Conservation (phyloP, 1,284 basidiomycete species). For the Rhodotorula sp. region DNA sequence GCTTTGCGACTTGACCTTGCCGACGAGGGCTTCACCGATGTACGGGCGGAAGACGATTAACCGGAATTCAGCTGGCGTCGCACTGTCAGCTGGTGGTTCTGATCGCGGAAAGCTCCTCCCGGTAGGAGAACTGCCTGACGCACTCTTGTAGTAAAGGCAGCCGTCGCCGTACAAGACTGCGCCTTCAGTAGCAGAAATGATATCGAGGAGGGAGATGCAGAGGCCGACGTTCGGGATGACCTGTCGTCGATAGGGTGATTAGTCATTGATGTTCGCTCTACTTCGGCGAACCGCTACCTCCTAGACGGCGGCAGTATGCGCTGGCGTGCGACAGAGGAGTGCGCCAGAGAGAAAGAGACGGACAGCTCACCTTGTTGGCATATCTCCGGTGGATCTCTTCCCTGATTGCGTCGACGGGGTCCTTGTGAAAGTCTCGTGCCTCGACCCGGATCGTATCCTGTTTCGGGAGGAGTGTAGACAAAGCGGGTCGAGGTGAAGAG, state of each 20-base stretch:
- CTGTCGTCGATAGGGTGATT: conserved; percentile 43
- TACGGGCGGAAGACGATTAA: conserved; percentile 91
- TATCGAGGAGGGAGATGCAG: conserved; percentile 83
- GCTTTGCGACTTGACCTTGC: conserved; percentile 80
- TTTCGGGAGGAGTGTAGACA: no score
- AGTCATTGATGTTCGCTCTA: background rate
- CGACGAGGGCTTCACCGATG: conserved; percentile 81
- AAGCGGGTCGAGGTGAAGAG: background rate
- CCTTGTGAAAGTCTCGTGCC: conserved; percentile 69
- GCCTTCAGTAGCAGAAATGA: conserved; percentile 82
- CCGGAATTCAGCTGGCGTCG: conserved; percentile 72
- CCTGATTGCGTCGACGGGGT: conserved; percentile 68
- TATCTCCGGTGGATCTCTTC: conserved; percentile 89
- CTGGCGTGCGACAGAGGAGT: background rate
- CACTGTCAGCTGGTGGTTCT: no score
- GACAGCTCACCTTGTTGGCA: conserved; percentile 63
- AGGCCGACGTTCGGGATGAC: conserved; percentile 90
- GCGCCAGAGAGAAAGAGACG: background rate
- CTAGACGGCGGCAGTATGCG: background rate
- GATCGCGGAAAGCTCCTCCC: no score
- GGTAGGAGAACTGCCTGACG: background rate
- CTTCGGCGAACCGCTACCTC: no score
- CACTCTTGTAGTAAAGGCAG: conserved; percentile 91
- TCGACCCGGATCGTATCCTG: conserved; percentile 77
- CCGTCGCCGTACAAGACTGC: conserved; percentile 94